Evolutionary conservation across 2,329 filamentous ascomycete species (phyloP).

Genomic region (Lecanicillium sp.): DNA sequence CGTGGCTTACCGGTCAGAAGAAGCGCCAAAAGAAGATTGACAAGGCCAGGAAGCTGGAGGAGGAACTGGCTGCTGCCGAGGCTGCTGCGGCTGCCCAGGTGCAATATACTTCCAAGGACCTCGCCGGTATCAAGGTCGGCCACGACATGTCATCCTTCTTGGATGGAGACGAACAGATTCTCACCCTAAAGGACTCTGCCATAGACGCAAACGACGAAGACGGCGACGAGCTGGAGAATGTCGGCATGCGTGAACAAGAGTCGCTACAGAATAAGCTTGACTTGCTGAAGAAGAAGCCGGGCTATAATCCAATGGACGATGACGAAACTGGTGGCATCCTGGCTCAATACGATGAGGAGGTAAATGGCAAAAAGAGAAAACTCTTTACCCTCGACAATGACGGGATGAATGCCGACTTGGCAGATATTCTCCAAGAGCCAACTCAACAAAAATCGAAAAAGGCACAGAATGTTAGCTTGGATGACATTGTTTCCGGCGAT

Average conservation of each 20-base stretch:
- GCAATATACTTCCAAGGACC: slow-evolving; percentile 75
- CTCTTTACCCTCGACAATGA: slow-evolving; percentile 78
- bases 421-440: slow-evolving; percentile 46
- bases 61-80: slow-evolving; percentile 73
- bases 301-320: slow-evolving; percentile 77
- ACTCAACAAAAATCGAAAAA: slow-evolving; percentile 49
- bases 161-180: slow-evolving; percentile 76
- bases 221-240: slow-evolving; percentile 73
- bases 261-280: slow-evolving; percentile 69
- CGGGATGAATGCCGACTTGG: slow-evolving; percentile 60
- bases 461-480: slow-evolving; percentile 66
- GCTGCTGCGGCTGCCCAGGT: slow-evolving; percentile 52
- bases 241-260: slow-evolving; percentile 64
- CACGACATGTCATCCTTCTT: slow-evolving; percentile 79
- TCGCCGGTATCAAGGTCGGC: slow-evolving; percentile 85
- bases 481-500: slow-evolving; percentile 56
- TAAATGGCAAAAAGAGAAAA: slow-evolving; percentile 81
- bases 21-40: slow-evolving; percentile 91
- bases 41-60: slow-evolving; percentile 61
- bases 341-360: slow-evolving; percentile 92
- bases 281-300: slow-evolving; percentile 81
- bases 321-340: slow-evolving; percentile 61
- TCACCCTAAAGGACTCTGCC: slow-evolving; percentile 89
- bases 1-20: slow-evolving; percentile 85
- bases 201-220: slow-evolving; percentile 69